Base-by-base conservation (phyloP, 805 yeast species). In the Candida easanensis region DNA sequence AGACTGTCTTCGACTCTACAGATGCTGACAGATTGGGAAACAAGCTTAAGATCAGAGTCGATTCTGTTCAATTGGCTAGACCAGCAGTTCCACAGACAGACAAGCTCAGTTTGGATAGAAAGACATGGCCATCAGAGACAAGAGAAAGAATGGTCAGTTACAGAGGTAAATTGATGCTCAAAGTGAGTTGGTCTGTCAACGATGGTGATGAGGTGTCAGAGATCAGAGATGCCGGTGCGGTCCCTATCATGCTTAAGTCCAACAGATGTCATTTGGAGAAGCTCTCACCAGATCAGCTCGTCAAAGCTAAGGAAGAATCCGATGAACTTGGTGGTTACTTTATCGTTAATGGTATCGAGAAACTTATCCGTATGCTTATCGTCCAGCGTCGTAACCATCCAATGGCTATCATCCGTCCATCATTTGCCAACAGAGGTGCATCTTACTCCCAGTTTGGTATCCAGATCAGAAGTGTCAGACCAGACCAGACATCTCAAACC, bases 301-400 rank as follows among this genome's bases (percentile, higher is more conserved):
- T 91, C 8, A 68, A 74, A 18, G 73, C 70, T 46, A 83, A 82
- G 61, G 99, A 93, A 67, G 99, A 93, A 66, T 77, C 88, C 31
- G 99, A 93, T 64, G 99, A 93, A 63, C 70, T 89, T 48, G 99
- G 99, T 51, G 99, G 99, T 31, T 93, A 93, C 65, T 93, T 93
- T 65, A 79, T 58, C 33, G 90, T 91, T 48, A 91, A 91, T 63
- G 99, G 99, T 73, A 90, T 91, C 55, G 99, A 93, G 67, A 93
- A 93, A 68, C 74, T 93, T 58, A 80, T 93, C 57, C 87, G 99
- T 70, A 88, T 93, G 98, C 79, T 93, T 65, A 88, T 93, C 71
- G 97, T 93, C 16, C 99, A 91, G 69, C 83, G 98, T 65, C 79
- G 99, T 67, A 93, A 93, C 64, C 97, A 90, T 62, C 96, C 98